A percentile compares a stretch with the other conserved stretches of the same genome.
These are phyloP conservation scores for Polyporus tsugae DNA, from an alignment of 1,284 basidiomycete genomes.

Conservation along the genomic window DNA sequence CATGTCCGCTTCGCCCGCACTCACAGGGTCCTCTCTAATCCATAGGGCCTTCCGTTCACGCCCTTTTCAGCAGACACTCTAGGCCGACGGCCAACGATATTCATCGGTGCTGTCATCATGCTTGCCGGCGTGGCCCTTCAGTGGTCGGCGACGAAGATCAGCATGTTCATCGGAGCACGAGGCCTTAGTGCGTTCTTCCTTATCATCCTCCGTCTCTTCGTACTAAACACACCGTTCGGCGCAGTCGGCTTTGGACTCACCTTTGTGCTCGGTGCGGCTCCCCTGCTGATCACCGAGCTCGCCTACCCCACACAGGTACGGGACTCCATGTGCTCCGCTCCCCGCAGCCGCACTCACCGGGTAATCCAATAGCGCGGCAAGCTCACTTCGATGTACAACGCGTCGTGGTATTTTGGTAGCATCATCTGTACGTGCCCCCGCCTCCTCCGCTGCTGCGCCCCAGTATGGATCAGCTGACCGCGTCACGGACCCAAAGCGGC, in stretches of 20 bases:
- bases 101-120: constrained; percentile 67
- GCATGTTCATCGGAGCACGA: constrained; percentile 66
- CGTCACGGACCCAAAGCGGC: constrained; percentile 41
- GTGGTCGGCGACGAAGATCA: constrained; percentile 53
- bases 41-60: constrained; percentile 63
- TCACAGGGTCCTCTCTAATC: constrained; percentile 12
- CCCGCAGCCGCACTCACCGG: neutral
- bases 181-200: constrained; percentile 55
- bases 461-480: constrained; percentile 22
- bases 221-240: constrained; percentile 20
- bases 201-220: neutral
- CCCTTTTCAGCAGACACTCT: constrained; percentile 64
- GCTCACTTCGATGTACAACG: constrained; percentile 67
- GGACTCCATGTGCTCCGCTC: constrained; percentile 7
- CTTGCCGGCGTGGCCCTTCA: constrained; percentile 66
- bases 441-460: neutral
- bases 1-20: constrained; percentile 6
- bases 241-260: constrained; percentile 72
- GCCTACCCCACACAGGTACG: constrained; percentile 75
- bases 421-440: constrained; percentile 56
- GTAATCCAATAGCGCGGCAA: constrained; percentile 55
- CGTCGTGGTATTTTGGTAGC: constrained; percentile 71
- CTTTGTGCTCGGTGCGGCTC: constrained; percentile 68
- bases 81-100: constrained; percentile 63
- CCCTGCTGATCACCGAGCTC: constrained; percentile 72